These are phyloP conservation scores for Lepidopterella palustris DNA, from an alignment of 495 filamentous ascomycete genomes.

Conservation along the genomic window DNA sequence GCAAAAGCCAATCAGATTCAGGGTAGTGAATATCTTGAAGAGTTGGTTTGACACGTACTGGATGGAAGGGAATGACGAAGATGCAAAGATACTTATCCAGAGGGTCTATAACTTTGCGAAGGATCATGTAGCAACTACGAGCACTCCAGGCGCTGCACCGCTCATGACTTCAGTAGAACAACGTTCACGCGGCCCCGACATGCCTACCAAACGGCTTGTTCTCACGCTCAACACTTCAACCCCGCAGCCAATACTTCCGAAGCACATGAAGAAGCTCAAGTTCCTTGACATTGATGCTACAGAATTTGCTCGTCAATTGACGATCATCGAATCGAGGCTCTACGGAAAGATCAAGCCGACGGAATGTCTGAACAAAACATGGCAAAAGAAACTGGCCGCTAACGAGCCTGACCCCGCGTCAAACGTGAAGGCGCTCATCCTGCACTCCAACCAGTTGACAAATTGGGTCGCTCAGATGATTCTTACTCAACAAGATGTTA, in stretches of 20 bases:
- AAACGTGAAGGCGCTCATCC: slow-evolving; percentile 91
- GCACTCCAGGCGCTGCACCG: slow-evolving; percentile 76
- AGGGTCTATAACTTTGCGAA: slow-evolving; percentile 86
- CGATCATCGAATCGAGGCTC: slow-evolving; percentile 89
- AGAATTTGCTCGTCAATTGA: slow-evolving; percentile 93
- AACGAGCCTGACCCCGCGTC: slow-evolving; percentile 83
- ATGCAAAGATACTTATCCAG: slow-evolving; percentile 75
- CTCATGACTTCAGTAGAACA: slow-evolving; percentile 82
- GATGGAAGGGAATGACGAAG: slow-evolving; percentile 89
- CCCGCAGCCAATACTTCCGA: slow-evolving; percentile 86
- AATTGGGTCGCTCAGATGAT: slow-evolving; percentile 99
- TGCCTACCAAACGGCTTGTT: slow-evolving; percentile 76
- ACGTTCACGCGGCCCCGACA: slow-evolving; percentile 78
- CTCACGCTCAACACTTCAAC: slow-evolving; percentile 67
- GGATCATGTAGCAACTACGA: slow-evolving; percentile 84
- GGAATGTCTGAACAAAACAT: slow-evolving; percentile 96
- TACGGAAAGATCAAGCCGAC: slow-evolving; percentile 94
- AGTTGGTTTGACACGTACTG: slow-evolving; percentile 97
- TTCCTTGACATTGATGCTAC: slow-evolving; percentile 95
- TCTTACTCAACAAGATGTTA: slow-evolving; percentile 82
- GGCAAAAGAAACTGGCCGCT: slow-evolving; percentile 85
- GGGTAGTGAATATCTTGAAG: slow-evolving; percentile 95
- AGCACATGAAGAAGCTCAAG: slow-evolving; percentile 99
- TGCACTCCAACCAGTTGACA: slow-evolving; percentile 96
- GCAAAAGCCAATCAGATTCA: slow-evolving; percentile 89